Base-by-base conservation (phyloP, 225 moss, liverwort and hornwort species). In the Antitrichia curtipendula region DNA sequence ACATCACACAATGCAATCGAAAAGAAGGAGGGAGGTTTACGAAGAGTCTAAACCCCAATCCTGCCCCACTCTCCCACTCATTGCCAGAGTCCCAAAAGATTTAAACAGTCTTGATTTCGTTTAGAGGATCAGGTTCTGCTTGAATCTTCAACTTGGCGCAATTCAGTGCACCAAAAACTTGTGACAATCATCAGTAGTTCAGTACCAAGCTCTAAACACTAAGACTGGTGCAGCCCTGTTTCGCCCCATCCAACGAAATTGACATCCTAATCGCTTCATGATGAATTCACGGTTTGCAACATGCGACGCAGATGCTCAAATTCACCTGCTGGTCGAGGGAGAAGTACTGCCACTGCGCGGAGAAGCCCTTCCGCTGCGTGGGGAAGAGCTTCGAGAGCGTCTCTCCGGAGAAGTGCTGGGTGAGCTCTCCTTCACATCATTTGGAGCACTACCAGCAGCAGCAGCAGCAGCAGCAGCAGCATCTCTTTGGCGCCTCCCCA, bases 401-500 rank as follows among this genome's bases (percentile, higher is more conserved):
- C 82, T 85, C 86, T 34, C 69, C 31, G 72, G 86, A 21, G 87
- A 88, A 56, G 20, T 54, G 40, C 38, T 60, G 21, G 49, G 38
- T 3, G 81, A 81, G 40, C 34, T 5, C 62, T 1, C 62, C 16
- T 54, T 73, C 45, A 15, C 76, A n/a, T 64, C 87, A 21, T n/a
- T 76, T 60, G 81, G 8, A 18, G 28, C 16, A 38, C 73, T 80
- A 68, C 54, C 16, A 82, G 59, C 72, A 19, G 18, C 18, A 13
- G 75, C 18, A 62, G 75, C 74, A 62, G 75, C 74, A 22, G 52
- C 22, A 57, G 75, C 68, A 47, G 47, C 49, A 24, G 63, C 63
- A 34, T 92, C 92, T 47, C 89, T 86, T 32, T 92, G 81, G 10
- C 93, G 89, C 75, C 90, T 75, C 19, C 86, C 89, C 86, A 93